Evolutionary conservation across 2,329 filamentous ascomycete species (phyloP).

Genomic region (Epichloe aotearoae): DNA sequence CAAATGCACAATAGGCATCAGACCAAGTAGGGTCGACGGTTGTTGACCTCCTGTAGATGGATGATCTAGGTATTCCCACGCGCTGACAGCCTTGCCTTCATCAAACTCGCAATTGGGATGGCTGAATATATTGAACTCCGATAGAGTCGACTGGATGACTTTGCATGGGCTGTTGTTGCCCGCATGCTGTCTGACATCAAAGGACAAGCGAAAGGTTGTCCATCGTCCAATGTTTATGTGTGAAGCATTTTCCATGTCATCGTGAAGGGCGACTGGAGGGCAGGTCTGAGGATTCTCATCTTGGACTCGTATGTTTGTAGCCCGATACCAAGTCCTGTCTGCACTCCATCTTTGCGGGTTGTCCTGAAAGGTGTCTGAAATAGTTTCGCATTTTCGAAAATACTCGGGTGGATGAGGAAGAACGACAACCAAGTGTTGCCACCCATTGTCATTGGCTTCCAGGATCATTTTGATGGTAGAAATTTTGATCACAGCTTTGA

Average conservation of each 20-base stretch:
- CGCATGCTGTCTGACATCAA: slow-evolving; percentile 9
- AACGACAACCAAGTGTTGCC: slow-evolving; percentile 31
- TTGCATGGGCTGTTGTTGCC: background rate
- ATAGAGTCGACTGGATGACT: slow-evolving; percentile 39
- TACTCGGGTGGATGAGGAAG: slow-evolving; percentile 36
- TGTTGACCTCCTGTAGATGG: slow-evolving; percentile 10
- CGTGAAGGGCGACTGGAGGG: slow-evolving; percentile 26
- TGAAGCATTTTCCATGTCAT: slow-evolving; percentile 17
- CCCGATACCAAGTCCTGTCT: slow-evolving; percentile 35
- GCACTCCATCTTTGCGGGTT: slow-evolving; percentile 24
- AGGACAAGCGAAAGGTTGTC: slow-evolving; percentile 37
- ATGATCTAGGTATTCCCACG: slow-evolving; percentile 22
- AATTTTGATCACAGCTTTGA: slow-evolving; percentile 32
- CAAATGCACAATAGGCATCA: slow-evolving; percentile 24
- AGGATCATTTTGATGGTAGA: slow-evolving; percentile 32
- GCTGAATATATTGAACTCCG: slow-evolving; percentile 59
- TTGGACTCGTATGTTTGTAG: slow-evolving; percentile 28
- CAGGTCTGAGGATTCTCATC: slow-evolving; percentile 18
- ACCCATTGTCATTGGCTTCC: slow-evolving; percentile 14
- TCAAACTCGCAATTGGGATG: slow-evolving; percentile 27
- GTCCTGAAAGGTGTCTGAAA: slow-evolving; percentile 19
- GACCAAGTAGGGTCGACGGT: slow-evolving; percentile 16
- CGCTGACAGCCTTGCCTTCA: slow-evolving; percentile 13
- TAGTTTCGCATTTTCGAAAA: slow-evolving; percentile 25
- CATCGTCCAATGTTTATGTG: slow-evolving; percentile 43